Evolutionary conservation across 352 stramenopile species (phyloP), one percentile per base, ranked within the genome.

Genomic region (Pythium periplocum): DNA sequence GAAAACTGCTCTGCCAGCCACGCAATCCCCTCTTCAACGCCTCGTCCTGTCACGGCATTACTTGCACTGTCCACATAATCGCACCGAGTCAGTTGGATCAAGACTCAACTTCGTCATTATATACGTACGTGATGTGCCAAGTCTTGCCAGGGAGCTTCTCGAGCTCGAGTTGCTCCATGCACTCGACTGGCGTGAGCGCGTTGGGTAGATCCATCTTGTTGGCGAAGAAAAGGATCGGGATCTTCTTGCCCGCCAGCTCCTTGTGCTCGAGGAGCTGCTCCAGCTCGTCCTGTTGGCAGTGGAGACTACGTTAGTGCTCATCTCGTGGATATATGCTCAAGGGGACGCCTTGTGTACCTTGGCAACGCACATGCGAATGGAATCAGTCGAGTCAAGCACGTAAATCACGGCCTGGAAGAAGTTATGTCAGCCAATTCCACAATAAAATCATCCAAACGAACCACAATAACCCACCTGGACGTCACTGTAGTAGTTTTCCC

Each of bases 171-270:
- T 83, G 62, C 55, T 88, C 69, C 71, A 91, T 88, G 61, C 79
- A 90, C 61, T 95, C 83, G 50, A 91, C 79, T 0, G 82, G 78
- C 7, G 78, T 84, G 36, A 93, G 61, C 4, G 75, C 71, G 47
- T 84, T 79, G 1, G 77, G 48, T 17, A 90, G 48, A 40, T 95
- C 85, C 82, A 91, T 95, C 56, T 95, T 95, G 68, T 95, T 95
- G 44, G 81, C 82, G 42, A 93, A 92, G 57, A 95, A 91, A 7
- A 93, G 61, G 36, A 93, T 84, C 8, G 85, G 85, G 6, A 93
- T 71, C 56, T 86, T 84, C 58, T 80, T 84, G 41, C 66, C 73
- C 17, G 68, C 50, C 7, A 95, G 62, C 38, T 90, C 79, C 49
- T 89, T 86, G 68, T 96, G 86, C 52, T 80, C 65, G 26, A 96